Conservation (phyloP, 768 basidiomycete species). For the Suillus cothurnatus region DNA sequence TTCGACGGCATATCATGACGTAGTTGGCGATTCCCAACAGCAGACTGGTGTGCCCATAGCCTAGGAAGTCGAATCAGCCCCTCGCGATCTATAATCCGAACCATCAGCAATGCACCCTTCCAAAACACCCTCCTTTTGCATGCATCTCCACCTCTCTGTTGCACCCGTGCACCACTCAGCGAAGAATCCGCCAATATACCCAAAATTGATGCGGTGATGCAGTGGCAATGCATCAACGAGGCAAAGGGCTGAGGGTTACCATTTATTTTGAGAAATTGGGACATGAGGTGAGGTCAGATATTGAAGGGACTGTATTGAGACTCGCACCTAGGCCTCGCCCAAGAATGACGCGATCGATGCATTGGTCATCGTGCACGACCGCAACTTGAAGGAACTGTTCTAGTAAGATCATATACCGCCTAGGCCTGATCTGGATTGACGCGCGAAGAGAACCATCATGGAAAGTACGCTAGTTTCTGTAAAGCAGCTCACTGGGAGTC, state of each 20-base stretch:
- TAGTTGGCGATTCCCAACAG: not conserved
- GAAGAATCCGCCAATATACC: conserved; percentile 60
- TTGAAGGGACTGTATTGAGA: not conserved
- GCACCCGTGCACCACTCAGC: conserved; percentile 59
- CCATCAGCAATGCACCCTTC: conserved; percentile 42
- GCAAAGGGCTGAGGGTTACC: conserved; percentile 53
- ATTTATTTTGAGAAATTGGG: conserved; percentile 48
- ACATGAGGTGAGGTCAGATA: not conserved
- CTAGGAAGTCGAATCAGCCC: not conserved
- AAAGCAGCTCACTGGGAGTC: not conserved
- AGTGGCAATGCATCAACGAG: conserved; percentile 68
- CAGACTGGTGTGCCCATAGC: not conserved
- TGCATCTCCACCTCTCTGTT: conserved; percentile 42
- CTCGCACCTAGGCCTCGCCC: conserved; percentile 51
- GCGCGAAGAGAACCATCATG: conserved; percentile 40
- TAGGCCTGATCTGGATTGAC: conserved; percentile 50
- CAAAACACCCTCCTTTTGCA: conserved; percentile 49
- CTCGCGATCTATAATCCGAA: conserved; percentile 13
- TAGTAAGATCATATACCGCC: conserved; percentile 58
- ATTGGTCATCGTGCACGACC: conserved; percentile 61
- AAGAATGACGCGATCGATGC: conserved; percentile 35
- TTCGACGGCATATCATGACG: not conserved
- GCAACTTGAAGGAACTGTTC: conserved; percentile 47
- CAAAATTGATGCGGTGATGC: conserved; percentile 62
- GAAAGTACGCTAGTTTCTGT: not conserved